Conservation (phyloP, 2,329 filamentous ascomycete genomes). For the Alternaria sp. region DNA sequence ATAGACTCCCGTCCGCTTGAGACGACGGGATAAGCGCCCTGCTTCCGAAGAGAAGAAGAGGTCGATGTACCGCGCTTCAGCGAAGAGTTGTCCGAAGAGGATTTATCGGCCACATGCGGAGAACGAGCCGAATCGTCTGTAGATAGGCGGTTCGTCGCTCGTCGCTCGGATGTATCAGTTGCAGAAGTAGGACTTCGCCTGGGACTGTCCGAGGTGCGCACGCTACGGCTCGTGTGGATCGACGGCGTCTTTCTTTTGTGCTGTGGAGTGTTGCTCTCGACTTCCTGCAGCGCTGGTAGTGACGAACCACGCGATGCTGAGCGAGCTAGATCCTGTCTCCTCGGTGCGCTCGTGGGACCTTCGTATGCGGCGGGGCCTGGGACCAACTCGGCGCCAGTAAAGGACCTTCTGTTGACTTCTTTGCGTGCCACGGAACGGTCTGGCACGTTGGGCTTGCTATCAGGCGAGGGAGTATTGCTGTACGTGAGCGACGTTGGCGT, state of each 20-base stretch:
- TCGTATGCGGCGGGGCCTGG: conserved; percentile 6
- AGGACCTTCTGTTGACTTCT: conserved; percentile 23
- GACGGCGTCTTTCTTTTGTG: conserved; percentile 13
- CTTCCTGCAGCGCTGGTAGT: conserved; percentile 40
- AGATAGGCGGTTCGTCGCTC: conserved; percentile 27
- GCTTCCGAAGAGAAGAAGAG: conserved; percentile 37
- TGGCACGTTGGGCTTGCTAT: conserved; percentile 21
- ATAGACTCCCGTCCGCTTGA: conserved; percentile 45
- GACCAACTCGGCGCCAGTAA: conserved; percentile 9
- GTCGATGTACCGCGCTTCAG: conserved; percentile 43
- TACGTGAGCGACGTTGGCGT: conserved; percentile 26
- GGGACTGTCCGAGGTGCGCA: conserved; percentile 16
- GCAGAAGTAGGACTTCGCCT: conserved; percentile 25
- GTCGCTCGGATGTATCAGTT: conserved; percentile 21
- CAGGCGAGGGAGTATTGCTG: conserved; percentile 38
- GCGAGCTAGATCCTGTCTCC: conserved; percentile 28
- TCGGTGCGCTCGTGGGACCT: conserved; percentile 19
- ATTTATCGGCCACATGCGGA: conserved; percentile 22
- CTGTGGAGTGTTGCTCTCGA: conserved; percentile 20
- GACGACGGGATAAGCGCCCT: conserved; percentile 39
- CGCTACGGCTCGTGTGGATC: conserved; percentile 12
- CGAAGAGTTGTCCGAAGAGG: conserved; percentile 35
- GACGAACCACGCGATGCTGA: conserved; percentile 31
- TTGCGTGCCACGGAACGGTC: conserved; percentile 30
- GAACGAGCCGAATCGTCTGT: conserved; percentile 32